phyloP scores from a whole-genome alignment of 192 early-diverging fungal genomes.

The Coemansia sp. region DNA sequence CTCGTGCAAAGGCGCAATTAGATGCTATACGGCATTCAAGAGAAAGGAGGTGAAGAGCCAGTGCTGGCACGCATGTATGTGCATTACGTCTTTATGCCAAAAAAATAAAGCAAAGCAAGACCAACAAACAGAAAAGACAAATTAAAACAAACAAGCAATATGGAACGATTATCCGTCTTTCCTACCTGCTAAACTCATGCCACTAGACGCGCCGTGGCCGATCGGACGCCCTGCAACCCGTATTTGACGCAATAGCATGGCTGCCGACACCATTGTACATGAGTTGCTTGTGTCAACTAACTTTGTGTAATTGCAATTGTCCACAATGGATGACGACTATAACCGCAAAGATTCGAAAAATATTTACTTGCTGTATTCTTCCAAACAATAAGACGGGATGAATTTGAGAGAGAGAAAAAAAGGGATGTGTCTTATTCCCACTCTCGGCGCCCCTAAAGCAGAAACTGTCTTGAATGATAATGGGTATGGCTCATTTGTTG shows the following conservation, averaged over 20 bases:
- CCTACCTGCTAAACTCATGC: neutral
- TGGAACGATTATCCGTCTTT: neutral
- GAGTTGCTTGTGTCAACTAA: neutral
- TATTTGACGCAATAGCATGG: constrained; percentile 7
- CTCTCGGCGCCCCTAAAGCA: neutral
- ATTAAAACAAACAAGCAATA: neutral
- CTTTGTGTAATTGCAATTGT: neutral
- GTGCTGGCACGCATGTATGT: too few relatives aligned
- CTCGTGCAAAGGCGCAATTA: neutral
- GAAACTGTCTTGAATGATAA: neutral
- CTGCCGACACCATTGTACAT: neutral
- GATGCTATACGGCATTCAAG: neutral
- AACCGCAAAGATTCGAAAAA: neutral
- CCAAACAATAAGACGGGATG: neutral
- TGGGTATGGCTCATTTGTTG: neutral
- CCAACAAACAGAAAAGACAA: too few relatives aligned
- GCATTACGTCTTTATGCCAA: neutral
- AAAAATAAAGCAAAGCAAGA: neutral
- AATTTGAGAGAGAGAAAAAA: too few relatives aligned
- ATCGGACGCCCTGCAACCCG: constrained; percentile 9
- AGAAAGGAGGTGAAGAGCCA: neutral
- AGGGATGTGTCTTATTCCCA: too few relatives aligned
- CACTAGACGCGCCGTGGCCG: neutral
- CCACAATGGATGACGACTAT: neutral
- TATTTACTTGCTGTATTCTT: neutral